Evolutionary conservation across 2,329 filamentous ascomycete species (phyloP).

Genomic region (Cordyceps cicadae): DNA sequence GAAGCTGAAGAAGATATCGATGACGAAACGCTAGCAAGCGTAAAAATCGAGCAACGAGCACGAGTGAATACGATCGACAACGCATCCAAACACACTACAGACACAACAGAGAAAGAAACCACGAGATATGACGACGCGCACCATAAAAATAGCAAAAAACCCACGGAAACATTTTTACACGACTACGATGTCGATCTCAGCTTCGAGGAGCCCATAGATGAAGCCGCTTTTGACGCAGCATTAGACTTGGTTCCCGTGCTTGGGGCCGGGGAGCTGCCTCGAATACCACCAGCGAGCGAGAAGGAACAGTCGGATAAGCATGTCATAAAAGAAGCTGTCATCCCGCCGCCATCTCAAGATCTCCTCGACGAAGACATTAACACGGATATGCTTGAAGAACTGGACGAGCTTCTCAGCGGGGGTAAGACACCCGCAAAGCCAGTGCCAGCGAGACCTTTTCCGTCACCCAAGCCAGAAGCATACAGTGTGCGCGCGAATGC

Average conservation of each 20-base stretch:
- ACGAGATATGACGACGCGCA: neutral
- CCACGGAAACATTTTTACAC: neutral
- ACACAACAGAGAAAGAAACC: neutral
- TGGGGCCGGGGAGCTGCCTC: neutral
- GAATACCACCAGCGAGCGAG: neutral
- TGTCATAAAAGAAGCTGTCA: too few species aligned
- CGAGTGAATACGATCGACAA: neutral
- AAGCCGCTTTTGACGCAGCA: neutral
- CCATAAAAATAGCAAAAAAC: neutral
- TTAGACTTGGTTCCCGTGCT: neutral
- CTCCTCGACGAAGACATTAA: slow-evolving; percentile 20
- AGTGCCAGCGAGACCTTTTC: neutral
- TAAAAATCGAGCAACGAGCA: neutral
- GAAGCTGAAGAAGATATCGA: neutral
- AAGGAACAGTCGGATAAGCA: neutral
- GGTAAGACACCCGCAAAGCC: neutral
- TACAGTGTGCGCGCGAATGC: too few species aligned
- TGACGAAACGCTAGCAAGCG: neutral
- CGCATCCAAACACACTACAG: neutral
- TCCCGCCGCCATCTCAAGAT: slow-evolving; percentile 2
- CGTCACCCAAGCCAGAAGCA: neutral
- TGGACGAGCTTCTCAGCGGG: slow-evolving; percentile 11
- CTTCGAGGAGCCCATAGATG: neutral
- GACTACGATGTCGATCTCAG: neutral
- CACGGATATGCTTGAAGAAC: slow-evolving; percentile 14